Evolutionary conservation across 768 basidiomycete species (phyloP).

Genomic region (Agaricus sinodeliciosus): DNA sequence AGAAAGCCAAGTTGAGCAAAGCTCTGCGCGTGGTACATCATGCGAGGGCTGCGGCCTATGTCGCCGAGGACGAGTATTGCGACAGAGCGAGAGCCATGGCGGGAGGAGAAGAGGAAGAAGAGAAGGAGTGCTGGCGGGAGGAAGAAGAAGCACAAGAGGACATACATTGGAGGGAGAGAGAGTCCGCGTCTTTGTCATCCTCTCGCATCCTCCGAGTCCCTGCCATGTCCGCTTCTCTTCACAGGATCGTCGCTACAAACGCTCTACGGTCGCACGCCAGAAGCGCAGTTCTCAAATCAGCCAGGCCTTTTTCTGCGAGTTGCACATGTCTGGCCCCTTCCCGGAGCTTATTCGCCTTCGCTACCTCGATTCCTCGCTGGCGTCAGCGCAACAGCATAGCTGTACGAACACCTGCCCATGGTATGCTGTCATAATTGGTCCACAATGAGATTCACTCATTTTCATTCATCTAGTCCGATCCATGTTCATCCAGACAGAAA

Average conservation of each 20-base stretch:
- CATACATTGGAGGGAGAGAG: not conserved
- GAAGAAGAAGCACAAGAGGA: conserved; percentile 9
- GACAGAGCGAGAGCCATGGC: conserved; percentile 56
- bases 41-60: conserved; percentile 90
- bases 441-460: not conserved
- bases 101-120: conserved; percentile 28
- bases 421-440: not conserved
- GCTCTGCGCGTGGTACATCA: conserved; percentile 98
- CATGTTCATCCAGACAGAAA: conserved; percentile 99
- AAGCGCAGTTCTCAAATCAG: not conserved
- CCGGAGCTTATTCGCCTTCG: not conserved
- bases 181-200: not conserved
- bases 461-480: conserved; percentile 48
- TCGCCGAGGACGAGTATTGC: conserved; percentile 92
- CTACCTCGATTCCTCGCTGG: conserved; percentile 8
- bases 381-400: not conserved
- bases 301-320: conserved; percentile 1
- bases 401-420: conserved; percentile 6
- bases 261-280: not conserved
- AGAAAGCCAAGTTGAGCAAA: conserved; percentile 75
- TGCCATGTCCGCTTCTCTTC: not conserved
- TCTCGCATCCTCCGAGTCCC: not conserved
- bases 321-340: not conserved
- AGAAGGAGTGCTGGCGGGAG: conserved; percentile 19
- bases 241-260: not conserved